Evolutionary conservation across 2,329 filamentous ascomycete genomes (phyloP), one percentile per base, ranked within the genome.

Genomic region (Boeremia lycopersici): DNA sequence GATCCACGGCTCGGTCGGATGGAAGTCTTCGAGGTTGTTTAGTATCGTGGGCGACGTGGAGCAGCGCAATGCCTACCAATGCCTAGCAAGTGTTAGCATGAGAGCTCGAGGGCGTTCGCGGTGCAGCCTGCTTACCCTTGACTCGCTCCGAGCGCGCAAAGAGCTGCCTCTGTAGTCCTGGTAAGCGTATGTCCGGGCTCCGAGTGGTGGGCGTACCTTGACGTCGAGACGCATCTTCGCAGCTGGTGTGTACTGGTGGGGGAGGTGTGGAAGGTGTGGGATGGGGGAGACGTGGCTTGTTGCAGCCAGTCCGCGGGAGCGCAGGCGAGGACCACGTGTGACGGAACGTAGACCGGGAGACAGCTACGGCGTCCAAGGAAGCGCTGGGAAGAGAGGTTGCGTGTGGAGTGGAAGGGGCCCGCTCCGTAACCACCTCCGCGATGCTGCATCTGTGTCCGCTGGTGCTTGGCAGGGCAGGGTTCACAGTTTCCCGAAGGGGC

Each of bases 61-160:
- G 35, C 47, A 44, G 44, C 48, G 41, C 45, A 50, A 35, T 56
- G 31, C 60, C 34, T 73, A 74, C 72, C 71, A 64, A 73, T 74
- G 65, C 71, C 72, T 74, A 36, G 19, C 54, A 7, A 15, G 53
- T 59, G 61, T 74, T 64, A 74, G 71, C 49, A 57, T 31, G 47
- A 17, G 45, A 31, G 54, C 47, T 40, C 30, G 46, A 44, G n/a
- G 31, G 13, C 23, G n/a, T 35, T 42, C 28, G 41, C 46, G 8
- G 46, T 36, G 36, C 25, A 25, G 41, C 41, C 17, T 39, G 54
- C 65, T 62, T 62, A 74, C 73, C 73, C 64, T 98, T 98, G 66
- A 98, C 93, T 80, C 93, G 89, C 85, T 98, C 91, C 72, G 90
- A 96, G 78, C 92, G 86, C 78, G 90, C 90, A 81, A 91, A 90